Percentiles rank a stretch among this genome's conserved stretches.
phyloP scores from a whole-genome alignment of 768 basidiomycete genomes.

The Cystobasidium tubakii region DNA sequence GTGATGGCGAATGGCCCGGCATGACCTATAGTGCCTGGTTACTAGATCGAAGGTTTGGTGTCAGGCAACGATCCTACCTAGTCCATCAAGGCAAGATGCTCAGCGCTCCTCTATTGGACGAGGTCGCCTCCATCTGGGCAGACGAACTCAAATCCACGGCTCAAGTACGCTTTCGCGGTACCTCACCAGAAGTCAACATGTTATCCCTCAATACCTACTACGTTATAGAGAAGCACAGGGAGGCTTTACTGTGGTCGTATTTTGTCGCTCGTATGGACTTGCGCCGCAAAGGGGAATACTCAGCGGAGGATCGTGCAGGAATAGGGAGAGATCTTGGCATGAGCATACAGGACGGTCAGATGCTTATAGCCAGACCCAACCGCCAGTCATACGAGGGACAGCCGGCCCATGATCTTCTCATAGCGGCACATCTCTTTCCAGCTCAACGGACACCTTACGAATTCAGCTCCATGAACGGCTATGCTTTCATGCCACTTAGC shows the following conservation, averaged over 20 bases:
- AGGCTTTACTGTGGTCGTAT: slow-evolving; percentile 42
- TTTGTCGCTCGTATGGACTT: slow-evolving; percentile 24
- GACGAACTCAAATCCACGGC: slow-evolving; percentile 50
- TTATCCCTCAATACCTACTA: slow-evolving; percentile 40
- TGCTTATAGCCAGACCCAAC: not conserved
- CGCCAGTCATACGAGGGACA: not conserved
- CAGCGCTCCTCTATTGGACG: slow-evolving; percentile 3
- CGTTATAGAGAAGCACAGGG: slow-evolving; percentile 42
- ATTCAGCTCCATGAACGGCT: slow-evolving; percentile 49
- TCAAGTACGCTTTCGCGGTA: slow-evolving; percentile 42
- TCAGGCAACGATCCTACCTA: not conserved
- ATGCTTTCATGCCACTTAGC: slow-evolving; percentile 46
- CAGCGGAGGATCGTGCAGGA: slow-evolving; percentile 32
- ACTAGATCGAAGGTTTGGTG: slow-evolving; percentile 15
- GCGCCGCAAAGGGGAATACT: slow-evolving; percentile 29
- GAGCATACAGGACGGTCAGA: not conserved
- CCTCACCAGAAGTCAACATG: slow-evolving; percentile 25
- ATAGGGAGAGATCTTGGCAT: slow-evolving; percentile 28
- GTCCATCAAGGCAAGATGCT: slow-evolving; percentile 4
- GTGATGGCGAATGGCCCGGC: slow-evolving; percentile 50
- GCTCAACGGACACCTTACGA: slow-evolving; percentile 25
- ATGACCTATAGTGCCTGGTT: not conserved
- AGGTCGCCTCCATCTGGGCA: slow-evolving; percentile 15
- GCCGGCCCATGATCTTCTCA: not conserved
- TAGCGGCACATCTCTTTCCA: slow-evolving; percentile 34